Base-by-base conservation (phyloP, 2,329 filamentous ascomycete species). In the Coniochaeta prunicola region DNA sequence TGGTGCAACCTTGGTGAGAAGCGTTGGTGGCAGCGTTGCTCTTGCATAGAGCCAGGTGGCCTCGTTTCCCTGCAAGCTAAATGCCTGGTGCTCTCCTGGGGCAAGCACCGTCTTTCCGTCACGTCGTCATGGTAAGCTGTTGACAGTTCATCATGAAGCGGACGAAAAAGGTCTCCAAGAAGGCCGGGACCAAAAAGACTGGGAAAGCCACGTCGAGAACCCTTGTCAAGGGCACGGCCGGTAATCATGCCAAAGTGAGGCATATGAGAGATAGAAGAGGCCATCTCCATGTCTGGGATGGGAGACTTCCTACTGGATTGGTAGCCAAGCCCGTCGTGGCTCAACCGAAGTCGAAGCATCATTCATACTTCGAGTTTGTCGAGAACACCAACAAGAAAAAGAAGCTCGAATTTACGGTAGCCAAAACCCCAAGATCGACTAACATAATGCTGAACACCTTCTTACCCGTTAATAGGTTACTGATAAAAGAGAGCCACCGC, bases 341-440 rank as follows among this genome's bases (percentile, higher is more conserved):
- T 15, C 62, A 61, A 56, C 72, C 78, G 36, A 81, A 77, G 61
- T 71, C 77, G 48, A 84, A 84, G 66, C 82, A 88, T 69, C 79
- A 82, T 64, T 79, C 81, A 15, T 86, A 85, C 66, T 85, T 84
- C 65, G 84, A 88, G 70, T 78, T 86, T 61, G 80, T 86, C 60
- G 81, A 87, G 65, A 88, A 88, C 66, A 78, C 78, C 59, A 80
- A 87, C 63, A 84, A 81, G 68, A 87, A 85, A 70, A 83, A 83
- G 72, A 87, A 84, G 66, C 77, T 88, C 56, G 83, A 87, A 67
- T 80, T 80, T 62, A 65, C 85, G 81, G 85, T 86, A 80, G 57
- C 58, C n/a, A 33, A 13, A 13, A 8, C 21, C 30, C 21, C 13
- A 31, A n/a, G 56, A 67, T 45, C 19, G 40, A 9, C 36, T 13